Base-by-base conservation (phyloP, 352 stramenopile genomes). In the Pythium aquatile region DNA sequence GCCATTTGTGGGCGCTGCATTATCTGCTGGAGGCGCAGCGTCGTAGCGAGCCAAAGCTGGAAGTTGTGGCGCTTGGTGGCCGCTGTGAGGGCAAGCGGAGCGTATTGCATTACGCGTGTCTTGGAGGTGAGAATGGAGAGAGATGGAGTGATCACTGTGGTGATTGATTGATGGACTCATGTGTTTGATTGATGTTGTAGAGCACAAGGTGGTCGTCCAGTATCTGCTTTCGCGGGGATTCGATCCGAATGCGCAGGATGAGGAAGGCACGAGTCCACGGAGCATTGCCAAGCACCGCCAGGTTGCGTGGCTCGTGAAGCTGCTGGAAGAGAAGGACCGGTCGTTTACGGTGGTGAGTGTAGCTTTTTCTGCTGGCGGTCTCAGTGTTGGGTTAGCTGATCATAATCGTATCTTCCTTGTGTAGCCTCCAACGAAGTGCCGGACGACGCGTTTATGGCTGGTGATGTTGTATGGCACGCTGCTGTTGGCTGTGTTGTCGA, bases 1-100 rank as follows among this genome's bases (percentile, higher is more conserved):
- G 85, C 47, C 82, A 92, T 61, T 66, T 94, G 35, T 89, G 81
- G 81, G 72, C 82, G 44, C 70, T 94, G 40, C 85, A 94, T 56
- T 92, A 81, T 55, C 69, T 94, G 29, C 62, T 93, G 9, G 76
- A 88, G 55, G 70, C 72, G 1, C 72, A 88, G 55, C 53, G 72
- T 39, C 69, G 72, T 30, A 24, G 32, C 0, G n/a, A 46, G 6
- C 40, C 56, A 1, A 69, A 47, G 7, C 66, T 76, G 8, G 77
- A 58, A 14, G 47, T 54, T 3, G 46, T 63, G 3, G 17, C 44
- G 14, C 44, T 46, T 29, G 47, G 78, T 10, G 76, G 74, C 0
- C 77, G 70, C 33, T 84, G 69, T 24, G 58, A 69, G 0, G 66
- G 71, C 32, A 69, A 78, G 40, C 68, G 72, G 13, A 80, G 65